Conservation (phyloP, 2,329 filamentous ascomycete species). For the Helminthosporium solani region DNA sequence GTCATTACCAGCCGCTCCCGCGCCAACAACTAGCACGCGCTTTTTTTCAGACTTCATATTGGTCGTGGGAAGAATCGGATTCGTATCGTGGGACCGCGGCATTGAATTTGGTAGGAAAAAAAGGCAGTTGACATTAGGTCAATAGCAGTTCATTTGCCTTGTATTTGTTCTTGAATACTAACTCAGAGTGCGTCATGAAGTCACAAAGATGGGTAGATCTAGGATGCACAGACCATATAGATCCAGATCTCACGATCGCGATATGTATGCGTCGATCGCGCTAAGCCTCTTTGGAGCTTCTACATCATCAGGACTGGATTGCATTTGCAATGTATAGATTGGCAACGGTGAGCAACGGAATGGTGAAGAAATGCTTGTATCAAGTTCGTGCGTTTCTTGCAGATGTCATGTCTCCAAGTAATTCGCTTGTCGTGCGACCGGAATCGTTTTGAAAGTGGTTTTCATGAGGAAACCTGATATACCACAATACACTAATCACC, state of each 20-base stretch:
- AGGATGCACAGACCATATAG: not conserved
- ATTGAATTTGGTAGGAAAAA: slow-evolving; percentile 13
- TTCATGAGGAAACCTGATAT: too few species aligned
- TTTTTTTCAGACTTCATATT: slow-evolving; percentile 37
- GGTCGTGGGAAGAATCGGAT: slow-evolving; percentile 33
- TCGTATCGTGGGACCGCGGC: slow-evolving; percentile 23
- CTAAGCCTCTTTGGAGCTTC: not conserved
- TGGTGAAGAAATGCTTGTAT: too few species aligned
- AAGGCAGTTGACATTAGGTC: not conserved
- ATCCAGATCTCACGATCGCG: not conserved
- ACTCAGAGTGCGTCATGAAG: not conserved
- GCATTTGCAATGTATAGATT: too few species aligned
- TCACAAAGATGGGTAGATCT: not conserved
- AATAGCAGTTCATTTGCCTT: not conserved
- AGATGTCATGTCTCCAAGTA: too few species aligned
- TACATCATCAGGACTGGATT: too few species aligned
- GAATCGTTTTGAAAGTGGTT: too few species aligned
- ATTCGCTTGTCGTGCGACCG: too few species aligned
- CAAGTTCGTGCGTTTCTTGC: too few species aligned
- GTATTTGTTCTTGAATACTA: not conserved
- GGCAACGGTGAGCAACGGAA: too few species aligned
- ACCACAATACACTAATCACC: too few species aligned
- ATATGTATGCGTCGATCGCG: not conserved
- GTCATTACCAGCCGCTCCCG: slow-evolving; percentile 46
- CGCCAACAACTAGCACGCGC: slow-evolving; percentile 43